Evolutionary conservation across 2,329 filamentous ascomycete genomes (phyloP), one percentile per base, ranked within the genome.

Genomic region (Bimuria novae-zelandiae): DNA sequence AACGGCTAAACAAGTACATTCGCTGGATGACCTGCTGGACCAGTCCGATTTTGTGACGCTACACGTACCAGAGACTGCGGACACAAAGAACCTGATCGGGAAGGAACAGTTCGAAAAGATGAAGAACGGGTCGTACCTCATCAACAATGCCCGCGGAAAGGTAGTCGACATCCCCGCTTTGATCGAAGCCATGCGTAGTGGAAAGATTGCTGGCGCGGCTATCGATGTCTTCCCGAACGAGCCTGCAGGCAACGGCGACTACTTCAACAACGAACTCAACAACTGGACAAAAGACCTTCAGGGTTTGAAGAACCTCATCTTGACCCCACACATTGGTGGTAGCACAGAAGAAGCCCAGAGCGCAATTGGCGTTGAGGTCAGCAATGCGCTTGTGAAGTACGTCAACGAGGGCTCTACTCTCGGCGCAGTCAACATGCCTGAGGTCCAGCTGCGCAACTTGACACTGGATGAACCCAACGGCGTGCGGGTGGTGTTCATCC

Each of bases 311-410:
- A 99, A 99, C 78, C 81, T 99, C 62, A 96, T 99, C 63, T 82
- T 99, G 44, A 96, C 93, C 1, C 94, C 94, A 19, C 94, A 99
- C 75, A 97, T 99, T 69, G 94, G 94, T 65, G 94, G 94, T 51
- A 96, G 91, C 76, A 99, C 94, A 0, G 94, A 99, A 77, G 94
- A 99, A 77, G 94, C 94, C 4, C 94, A 99, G 78, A 88, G 90
- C 53, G 93, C 94, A 14, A 99, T 99, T 72, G 94, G 94, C 64
- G 83, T 95, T 37, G 94, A 99, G 80, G 94, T 99, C 53, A 86
- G 84, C 59, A 88, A 94, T 42, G 89, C 92, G 35, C 80, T 99
- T 47, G 89, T 96, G 52, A 86, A 90, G 68, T 99, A 97, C 75
- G 94, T 97, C 72, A 99, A 97, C 78, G 91, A 94, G 75, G 94